These are phyloP conservation scores for Saturnispora dispora DNA, from an alignment of 805 yeast species.

Conservation along the genomic window DNA sequence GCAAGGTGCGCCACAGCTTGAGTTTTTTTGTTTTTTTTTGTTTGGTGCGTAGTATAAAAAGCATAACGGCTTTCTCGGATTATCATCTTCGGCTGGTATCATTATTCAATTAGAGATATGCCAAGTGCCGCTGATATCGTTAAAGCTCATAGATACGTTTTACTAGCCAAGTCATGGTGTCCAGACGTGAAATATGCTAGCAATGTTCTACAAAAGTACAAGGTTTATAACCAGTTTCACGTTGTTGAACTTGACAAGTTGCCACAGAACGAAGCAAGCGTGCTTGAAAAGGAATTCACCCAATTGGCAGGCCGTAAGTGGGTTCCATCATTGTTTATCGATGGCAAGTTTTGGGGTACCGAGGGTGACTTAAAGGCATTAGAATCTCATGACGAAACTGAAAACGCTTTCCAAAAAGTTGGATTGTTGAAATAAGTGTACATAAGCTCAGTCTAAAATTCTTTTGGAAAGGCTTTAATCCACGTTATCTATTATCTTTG, in stretches of 20 bases:
- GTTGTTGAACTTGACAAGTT: conserved; percentile 56
- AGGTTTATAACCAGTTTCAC: conserved; percentile 39
- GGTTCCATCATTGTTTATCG: conserved; percentile 61
- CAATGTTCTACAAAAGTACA: conserved; percentile 43
- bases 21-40: not conserved
- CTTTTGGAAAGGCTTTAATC: not conserved
- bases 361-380: conserved; percentile 39
- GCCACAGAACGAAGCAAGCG: conserved; percentile 39
- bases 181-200: conserved; percentile 66
- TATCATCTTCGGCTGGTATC: not conserved
- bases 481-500: no score
- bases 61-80: not conserved
- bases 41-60: not conserved
- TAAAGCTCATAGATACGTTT: conserved; percentile 37
- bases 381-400: conserved; percentile 29
- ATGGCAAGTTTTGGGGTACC: conserved; percentile 50
- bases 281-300: conserved; percentile 48
- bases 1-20: not conserved
- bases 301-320: conserved; percentile 51
- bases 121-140: conserved; percentile 39
- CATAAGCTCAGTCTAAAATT: not conserved
- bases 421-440: conserved; percentile 17
- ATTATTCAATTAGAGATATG: conserved; percentile 7
- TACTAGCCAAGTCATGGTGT: conserved; percentile 69
- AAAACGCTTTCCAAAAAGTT: conserved; percentile 27